Percentiles rank a stretch among this genome's conserved stretches.
phyloP scores from a whole-genome alignment of 768 basidiomycete genomes.

The Suillus sp. region DNA sequence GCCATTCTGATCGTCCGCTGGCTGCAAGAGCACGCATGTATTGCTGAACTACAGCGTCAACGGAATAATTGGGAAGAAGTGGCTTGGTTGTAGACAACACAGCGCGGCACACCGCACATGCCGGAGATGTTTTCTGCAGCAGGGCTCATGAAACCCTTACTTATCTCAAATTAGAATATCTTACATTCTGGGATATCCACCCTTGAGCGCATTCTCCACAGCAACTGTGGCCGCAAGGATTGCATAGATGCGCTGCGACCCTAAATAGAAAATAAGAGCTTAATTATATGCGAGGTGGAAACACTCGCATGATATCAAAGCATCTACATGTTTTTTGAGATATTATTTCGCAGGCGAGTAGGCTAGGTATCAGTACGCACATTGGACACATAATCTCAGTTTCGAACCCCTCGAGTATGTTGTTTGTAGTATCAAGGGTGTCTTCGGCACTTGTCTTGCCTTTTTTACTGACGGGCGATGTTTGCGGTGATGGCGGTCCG shows the following conservation, averaged over 20 bases:
- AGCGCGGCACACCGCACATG: constrained; percentile 64
- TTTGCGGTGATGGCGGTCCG: constrained; percentile 11
- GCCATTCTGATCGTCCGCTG: constrained; percentile 55
- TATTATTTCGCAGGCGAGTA: constrained; percentile 10
- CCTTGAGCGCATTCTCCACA: constrained; percentile 68
- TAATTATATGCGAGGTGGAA: background rate
- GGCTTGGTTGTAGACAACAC: constrained; percentile 41
- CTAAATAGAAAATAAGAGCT: constrained; percentile 38
- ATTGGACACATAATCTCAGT: constrained; percentile 72
- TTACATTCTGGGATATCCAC: constrained; percentile 60
- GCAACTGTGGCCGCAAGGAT: constrained; percentile 74
- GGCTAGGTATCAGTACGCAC: constrained; percentile 43
- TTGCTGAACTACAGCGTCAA: constrained; percentile 62
- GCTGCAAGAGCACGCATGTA: constrained; percentile 52
- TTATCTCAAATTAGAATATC: constrained; percentile 18
- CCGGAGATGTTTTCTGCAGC: constrained; percentile 42
- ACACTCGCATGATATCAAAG: constrained; percentile 66
- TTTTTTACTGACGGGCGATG: constrained; percentile 36
- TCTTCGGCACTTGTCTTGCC: constrained; percentile 44
- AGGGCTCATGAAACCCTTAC: constrained; percentile 10
- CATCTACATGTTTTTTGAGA: constrained; percentile 47
- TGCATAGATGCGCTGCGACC: constrained; percentile 60
- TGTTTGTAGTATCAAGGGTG: constrained; percentile 12
- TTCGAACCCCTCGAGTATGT: constrained; percentile 51
- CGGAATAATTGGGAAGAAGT: constrained; percentile 64